Evolutionary conservation across 495 filamentous ascomycete genomes (phyloP).

Genomic region (Hyaloscypha bicolor): DNA sequence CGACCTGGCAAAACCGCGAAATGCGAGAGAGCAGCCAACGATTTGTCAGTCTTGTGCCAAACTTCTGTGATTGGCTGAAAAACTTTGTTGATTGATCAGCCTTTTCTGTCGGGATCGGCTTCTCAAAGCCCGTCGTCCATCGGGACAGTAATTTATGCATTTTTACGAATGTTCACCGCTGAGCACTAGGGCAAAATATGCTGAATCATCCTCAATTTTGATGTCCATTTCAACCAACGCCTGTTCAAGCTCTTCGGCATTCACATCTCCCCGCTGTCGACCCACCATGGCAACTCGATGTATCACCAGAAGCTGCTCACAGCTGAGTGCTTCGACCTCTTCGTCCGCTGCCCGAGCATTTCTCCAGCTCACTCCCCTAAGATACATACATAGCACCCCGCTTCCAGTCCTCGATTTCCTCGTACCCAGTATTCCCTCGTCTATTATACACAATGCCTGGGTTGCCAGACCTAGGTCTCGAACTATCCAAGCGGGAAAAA

Average conservation of each 20-base stretch:
- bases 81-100: background rate
- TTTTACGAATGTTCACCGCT: too few relatives aligned
- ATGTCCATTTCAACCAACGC: background rate
- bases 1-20: background rate
- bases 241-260: background rate
- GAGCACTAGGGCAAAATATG: background rate
- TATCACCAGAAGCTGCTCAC: conserved; percentile 21
- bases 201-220: background rate
- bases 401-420: conserved; percentile 33
- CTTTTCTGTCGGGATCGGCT: background rate
- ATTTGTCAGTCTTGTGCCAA: background rate
- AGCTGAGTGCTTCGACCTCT: conserved; percentile 16
- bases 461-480: background rate
- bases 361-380: conserved; percentile 25
- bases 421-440: conserved; percentile 14
- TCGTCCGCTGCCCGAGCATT: conserved; percentile 28
- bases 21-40: background rate
- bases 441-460: background rate
- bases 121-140: too few relatives aligned
- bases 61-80: background rate
- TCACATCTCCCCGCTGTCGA: background rate
- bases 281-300: conserved; percentile 28
- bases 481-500: background rate
- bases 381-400: conserved; percentile 19
- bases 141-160: too few relatives aligned